phyloP scores from a whole-genome alignment of 2,329 filamentous ascomycete species.

The Aspergillus ruber region DNA sequence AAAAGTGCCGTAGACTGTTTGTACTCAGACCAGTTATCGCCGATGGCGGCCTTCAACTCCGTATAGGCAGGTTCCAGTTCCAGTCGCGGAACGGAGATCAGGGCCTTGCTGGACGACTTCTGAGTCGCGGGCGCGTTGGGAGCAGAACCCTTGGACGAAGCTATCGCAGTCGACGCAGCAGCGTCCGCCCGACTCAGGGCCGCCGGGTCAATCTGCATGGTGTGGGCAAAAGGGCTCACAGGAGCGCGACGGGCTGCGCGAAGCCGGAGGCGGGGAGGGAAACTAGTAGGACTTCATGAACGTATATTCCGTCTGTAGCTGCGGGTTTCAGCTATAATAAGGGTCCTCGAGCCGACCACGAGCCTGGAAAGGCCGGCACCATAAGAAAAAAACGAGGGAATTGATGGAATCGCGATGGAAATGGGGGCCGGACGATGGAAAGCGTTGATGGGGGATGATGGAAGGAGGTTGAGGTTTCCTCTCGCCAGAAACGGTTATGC shows the following conservation, averaged over 20 bases:
- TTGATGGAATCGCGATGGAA: constrained; percentile 20
- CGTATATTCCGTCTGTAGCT: constrained; percentile 5
- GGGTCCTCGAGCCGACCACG: constrained; percentile 7
- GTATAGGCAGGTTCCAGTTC: constrained; percentile 59
- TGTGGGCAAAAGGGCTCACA: constrained; percentile 18
- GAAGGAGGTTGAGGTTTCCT: constrained; percentile 22
- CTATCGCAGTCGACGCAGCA: constrained; percentile 21
- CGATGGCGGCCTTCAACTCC: constrained; percentile 54
- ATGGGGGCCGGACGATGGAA: constrained; percentile 4
- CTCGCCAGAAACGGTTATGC: neutral
- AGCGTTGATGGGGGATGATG: constrained; percentile 18
- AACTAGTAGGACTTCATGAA: constrained; percentile 35
- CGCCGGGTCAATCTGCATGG: constrained; percentile 42
- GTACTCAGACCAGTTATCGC: constrained; percentile 55
- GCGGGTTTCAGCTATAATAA: constrained; percentile 3
- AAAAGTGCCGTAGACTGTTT: constrained; percentile 54
- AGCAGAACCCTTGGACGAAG: constrained; percentile 26
- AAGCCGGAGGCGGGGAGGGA: constrained; percentile 28
- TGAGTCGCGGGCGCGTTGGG: constrained; percentile 27
- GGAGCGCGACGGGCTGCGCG: constrained; percentile 34
- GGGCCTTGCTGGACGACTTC: constrained; percentile 43
- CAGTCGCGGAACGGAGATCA: constrained; percentile 52
- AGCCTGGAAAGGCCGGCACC: constrained; percentile 4
- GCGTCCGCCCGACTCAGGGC: constrained; percentile 39
- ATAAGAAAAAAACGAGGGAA: constrained; percentile 3